phyloP scores from a whole-genome alignment of 768 basidiomycete genomes.

The Pleurotus cornucopiae region DNA sequence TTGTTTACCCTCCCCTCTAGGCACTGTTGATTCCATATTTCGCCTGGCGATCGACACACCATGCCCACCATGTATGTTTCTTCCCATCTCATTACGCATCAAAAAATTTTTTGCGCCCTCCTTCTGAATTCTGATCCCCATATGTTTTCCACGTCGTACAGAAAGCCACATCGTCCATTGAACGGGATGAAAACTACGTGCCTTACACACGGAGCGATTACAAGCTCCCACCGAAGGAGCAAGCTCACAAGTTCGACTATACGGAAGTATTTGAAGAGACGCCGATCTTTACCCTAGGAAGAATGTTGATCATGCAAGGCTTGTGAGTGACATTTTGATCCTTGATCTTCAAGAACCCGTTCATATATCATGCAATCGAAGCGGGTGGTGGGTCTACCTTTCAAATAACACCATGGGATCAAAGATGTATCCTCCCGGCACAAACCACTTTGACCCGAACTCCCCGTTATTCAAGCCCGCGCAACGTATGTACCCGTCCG shows the following conservation, averaged over 20 bases:
- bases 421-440: conserved; percentile 43
- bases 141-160: conserved; percentile 10
- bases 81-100: background rate
- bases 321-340: conserved; percentile 21
- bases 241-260: conserved; percentile 37
- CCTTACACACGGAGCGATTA: conserved; percentile 41
- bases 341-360: too few relatives aligned
- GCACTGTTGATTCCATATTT: conserved; percentile 53
- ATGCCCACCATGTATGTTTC: conserved; percentile 55
- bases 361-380: conserved; percentile 11
- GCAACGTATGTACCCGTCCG: conserved; percentile 25
- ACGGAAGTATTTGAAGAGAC: conserved; percentile 50
- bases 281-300: conserved; percentile 36
- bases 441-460: conserved; percentile 37
- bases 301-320: conserved; percentile 47
- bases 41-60: conserved; percentile 67
- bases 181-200: conserved; percentile 73
- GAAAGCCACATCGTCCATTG: conserved; percentile 70
- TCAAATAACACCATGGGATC: conserved; percentile 42
- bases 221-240: conserved; percentile 33
- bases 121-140: background rate
- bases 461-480: conserved; percentile 37
- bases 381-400: conserved; percentile 35
- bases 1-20: conserved; percentile 22
- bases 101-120: background rate